Base-by-base conservation (phyloP, 441 rosid species). In the Populus hybrid region DNA sequence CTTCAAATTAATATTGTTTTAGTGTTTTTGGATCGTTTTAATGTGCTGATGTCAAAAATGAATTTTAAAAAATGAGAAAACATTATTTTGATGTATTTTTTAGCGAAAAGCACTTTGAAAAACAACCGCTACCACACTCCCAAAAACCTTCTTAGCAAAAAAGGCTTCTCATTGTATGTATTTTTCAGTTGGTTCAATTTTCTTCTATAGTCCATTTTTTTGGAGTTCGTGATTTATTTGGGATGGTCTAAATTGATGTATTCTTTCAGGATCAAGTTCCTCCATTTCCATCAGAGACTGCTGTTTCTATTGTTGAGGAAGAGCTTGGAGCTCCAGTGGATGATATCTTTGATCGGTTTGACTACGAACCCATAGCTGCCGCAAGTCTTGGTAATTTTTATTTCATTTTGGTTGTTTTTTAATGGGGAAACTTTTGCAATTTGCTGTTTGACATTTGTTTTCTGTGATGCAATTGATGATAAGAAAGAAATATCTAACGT, bases 191-290 rank as follows among this genome's bases (percentile, higher is more conserved):
- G 74, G 57, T 28, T 50, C 30, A 8, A 21, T 26, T 77, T 5
- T n/a, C 75, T 23, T 53, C 11, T 71, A 32, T 36, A 2, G 7
- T 16, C 26, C 32, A 69, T 26, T 64, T 74, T 20, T 32, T 16
- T 70, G 12, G 67, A 68, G n/a, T 67, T 71, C 61, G 34, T 64
- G 74, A 74, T 26, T 53, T 18, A 64, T 75, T 26, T 75, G 32
- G 23, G 81, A 20, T 10, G 65, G 57, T 53, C 72, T 80, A 46
- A 79, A 35, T 74, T 82, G 50, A 70, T 73, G 21, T 76, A 75
- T 72, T 78, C 40, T 8, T 88, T 77, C 85, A 96, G 98, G 99
- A 96, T 90, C 98, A 94, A 93, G 99, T 96, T 86, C 99, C 99
- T 76, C 98, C 99, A 23, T 96, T 96, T 79, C 88, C 99, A 77